Conservation (phyloP, 2,329 filamentous ascomycete species). For the Pseudogymnoascus sp. region DNA sequence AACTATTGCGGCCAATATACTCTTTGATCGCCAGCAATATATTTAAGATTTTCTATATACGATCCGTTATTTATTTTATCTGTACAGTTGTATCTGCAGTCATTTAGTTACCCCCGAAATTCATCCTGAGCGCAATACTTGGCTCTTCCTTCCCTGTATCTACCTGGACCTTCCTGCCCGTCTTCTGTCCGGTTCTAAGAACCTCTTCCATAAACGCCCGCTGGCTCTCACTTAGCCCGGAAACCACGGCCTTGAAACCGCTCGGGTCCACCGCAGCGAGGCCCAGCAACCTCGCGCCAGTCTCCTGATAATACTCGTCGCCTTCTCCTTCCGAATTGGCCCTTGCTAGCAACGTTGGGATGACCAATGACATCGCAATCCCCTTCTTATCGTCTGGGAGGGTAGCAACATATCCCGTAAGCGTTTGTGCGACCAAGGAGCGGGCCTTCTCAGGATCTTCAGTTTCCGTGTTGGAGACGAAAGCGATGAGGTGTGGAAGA, state of each 20-base stretch:
- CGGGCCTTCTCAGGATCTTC: constrained; percentile 77
- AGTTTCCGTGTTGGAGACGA: constrained; percentile 60
- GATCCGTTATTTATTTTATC: neutral
- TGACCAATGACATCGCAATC: constrained; percentile 64
- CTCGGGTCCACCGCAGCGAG: constrained; percentile 67
- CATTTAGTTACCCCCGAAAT: constrained; percentile 52
- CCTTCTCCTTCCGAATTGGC: constrained; percentile 56
- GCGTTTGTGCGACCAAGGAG: constrained; percentile 60
- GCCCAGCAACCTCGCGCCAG: constrained; percentile 68
- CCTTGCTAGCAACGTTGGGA: constrained; percentile 68
- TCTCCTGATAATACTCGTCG: constrained; percentile 55
- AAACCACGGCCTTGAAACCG: constrained; percentile 68
- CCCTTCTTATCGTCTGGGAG: constrained; percentile 40
- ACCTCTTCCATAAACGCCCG: constrained; percentile 75
- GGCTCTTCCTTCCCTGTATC: constrained; percentile 50
- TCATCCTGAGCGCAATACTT: constrained; percentile 89
- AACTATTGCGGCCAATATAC: too few relatives aligned
- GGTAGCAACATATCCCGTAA: constrained; percentile 61
- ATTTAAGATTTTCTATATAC: neutral
- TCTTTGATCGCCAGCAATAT: neutral
- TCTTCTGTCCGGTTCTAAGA: constrained; percentile 55
- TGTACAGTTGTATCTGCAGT: neutral
- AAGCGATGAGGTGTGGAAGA: constrained; percentile 66
- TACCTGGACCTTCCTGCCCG: constrained; percentile 33
- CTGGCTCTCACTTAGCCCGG: constrained; percentile 60